Evolutionary conservation across 2,329 filamentous ascomycete species (phyloP).

Genomic region (Hypomyces perniciosus): DNA sequence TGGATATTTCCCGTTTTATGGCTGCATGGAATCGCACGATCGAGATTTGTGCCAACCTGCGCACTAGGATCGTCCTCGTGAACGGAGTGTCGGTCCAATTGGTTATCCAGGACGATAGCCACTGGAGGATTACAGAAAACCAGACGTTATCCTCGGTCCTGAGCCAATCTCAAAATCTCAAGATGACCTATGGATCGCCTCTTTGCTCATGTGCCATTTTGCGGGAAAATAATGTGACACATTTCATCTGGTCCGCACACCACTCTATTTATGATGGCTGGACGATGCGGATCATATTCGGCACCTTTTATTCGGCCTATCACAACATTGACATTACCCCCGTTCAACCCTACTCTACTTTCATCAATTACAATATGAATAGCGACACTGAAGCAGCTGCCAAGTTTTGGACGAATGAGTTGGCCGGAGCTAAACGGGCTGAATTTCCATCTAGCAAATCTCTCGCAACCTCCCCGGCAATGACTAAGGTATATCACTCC

Average conservation of each 20-base stretch:
- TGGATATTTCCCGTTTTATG: neutral
- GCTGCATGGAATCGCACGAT: constrained; percentile 12
- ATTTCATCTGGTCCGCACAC: constrained; percentile 20
- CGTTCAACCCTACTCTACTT: neutral
- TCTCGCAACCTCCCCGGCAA: neutral
- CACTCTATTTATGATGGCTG: constrained; percentile 26
- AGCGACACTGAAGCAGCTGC: neutral
- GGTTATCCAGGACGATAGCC: neutral
- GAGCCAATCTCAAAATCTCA: neutral
- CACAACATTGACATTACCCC: neutral
- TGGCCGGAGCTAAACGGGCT: neutral
- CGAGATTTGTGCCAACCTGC: neutral
- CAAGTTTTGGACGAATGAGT: neutral
- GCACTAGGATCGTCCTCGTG: constrained; percentile 10
- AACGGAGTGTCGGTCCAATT: neutral
- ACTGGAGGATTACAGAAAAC: neutral
- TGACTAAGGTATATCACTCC: neutral
- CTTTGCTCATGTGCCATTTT: neutral
- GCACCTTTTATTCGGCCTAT: constrained; percentile 10
- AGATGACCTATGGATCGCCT: neutral
- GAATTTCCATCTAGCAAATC: neutral
- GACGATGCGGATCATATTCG: constrained; percentile 16
- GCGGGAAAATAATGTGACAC: neutral
- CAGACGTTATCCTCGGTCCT: neutral
- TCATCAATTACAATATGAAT: neutral